A percentile compares a stretch with the other conserved stretches of the same genome.
These are phyloP conservation scores for Termitomyces sp. DNA, from an alignment of 768 basidiomycete species.

Conservation along the genomic window DNA sequence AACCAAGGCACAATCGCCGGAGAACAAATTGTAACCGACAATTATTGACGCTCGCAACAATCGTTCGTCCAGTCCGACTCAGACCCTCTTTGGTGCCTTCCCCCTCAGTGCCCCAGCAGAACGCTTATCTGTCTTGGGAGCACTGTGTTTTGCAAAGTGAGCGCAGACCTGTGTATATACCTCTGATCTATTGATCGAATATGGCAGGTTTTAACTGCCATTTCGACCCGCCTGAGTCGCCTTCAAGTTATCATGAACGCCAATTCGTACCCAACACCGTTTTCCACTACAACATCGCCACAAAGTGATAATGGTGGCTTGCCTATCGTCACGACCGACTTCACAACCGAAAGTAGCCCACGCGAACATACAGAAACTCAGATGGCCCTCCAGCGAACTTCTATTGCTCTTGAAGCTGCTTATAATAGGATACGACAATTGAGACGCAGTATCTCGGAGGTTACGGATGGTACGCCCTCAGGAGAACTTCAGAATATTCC, in stretches of 20 bases:
- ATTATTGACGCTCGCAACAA: not conserved
- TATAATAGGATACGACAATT: constrained; percentile 52
- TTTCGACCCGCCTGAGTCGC: not conserved
- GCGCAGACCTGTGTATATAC: not conserved
- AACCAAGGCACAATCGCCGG: not conserved
- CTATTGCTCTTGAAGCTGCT: constrained; percentile 48
- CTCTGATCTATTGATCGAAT: not conserved
- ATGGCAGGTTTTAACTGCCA: not conserved
- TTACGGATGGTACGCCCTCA: constrained; percentile 30
- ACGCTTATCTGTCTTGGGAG: not conserved
- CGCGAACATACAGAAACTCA: constrained; percentile 24
- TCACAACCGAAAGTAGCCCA: constrained; percentile 2
- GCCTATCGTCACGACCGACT: not conserved
- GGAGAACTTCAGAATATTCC: constrained; percentile 1
- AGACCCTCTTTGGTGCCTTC: not conserved
- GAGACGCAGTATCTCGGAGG: constrained; percentile 42
- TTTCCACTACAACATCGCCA: constrained; percentile 18
- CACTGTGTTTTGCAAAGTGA: not conserved
- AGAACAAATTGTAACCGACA: not conserved
- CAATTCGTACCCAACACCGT: constrained; percentile 24
- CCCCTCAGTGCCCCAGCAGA: not conserved
- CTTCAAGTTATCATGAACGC: constrained; percentile 18
- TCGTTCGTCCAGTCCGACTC: not conserved
- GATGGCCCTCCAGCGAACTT: constrained; percentile 41
- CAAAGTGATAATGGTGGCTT: constrained; percentile 11